These are phyloP conservation scores for Planoprotostelium fungivorum DNA, from an alignment of 78 protist genomes.

Conservation along the genomic window DNA sequence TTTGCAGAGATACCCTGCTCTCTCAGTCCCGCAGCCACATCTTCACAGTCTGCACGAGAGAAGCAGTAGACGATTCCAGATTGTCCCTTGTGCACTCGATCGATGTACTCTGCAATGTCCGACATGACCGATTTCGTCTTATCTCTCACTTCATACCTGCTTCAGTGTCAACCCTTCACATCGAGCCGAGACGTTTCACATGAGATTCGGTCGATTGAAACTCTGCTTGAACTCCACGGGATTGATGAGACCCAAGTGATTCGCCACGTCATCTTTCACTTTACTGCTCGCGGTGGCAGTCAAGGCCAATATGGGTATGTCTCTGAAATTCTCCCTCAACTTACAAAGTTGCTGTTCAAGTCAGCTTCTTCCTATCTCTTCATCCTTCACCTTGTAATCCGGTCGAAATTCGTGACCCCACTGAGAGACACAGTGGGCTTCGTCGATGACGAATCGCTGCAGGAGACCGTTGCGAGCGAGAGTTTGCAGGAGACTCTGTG, in stretches of 20 bases:
- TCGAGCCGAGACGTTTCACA: slow-evolving; percentile 9
- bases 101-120: slow-evolving; percentile 36
- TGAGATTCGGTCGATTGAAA: slow-evolving; percentile 93
- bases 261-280: slow-evolving; percentile 43
- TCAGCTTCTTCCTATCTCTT: background rate
- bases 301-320: slow-evolving; percentile 39
- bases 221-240: slow-evolving; percentile 37
- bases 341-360: slow-evolving; percentile 11
- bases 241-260: slow-evolving; percentile 31
- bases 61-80: slow-evolving; percentile 95
- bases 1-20: background rate
- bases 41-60: slow-evolving; percentile 74
- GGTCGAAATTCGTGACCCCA: slow-evolving; percentile 99
- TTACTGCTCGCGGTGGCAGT: slow-evolving; percentile 82
- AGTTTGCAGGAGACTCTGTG: background rate
- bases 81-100: slow-evolving; percentile 8
- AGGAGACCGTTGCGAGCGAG: slow-evolving; percentile 4
- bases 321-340: slow-evolving; percentile 31
- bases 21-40: slow-evolving; percentile 46
- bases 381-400: slow-evolving; percentile 60
- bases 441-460: slow-evolving; percentile 85
- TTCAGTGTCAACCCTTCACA: background rate
- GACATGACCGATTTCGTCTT: slow-evolving; percentile 20
- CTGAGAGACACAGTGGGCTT: slow-evolving; percentile 95
- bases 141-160: slow-evolving; percentile 24